Evolutionary conservation across 2,329 filamentous ascomycete species (phyloP).

Genomic region (Penicillium nordicum): DNA sequence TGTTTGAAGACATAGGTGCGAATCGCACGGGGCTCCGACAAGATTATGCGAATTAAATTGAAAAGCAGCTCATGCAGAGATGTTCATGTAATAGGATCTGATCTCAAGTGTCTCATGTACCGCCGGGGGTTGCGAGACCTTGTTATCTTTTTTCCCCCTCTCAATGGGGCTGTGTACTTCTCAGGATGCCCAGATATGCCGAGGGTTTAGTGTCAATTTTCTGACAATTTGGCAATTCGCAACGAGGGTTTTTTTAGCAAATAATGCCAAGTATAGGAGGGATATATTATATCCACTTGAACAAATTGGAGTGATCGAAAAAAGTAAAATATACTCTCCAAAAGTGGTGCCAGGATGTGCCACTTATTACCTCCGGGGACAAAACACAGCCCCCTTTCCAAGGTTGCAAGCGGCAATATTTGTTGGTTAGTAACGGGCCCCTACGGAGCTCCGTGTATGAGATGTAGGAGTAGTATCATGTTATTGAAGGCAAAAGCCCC

Average conservation of each 20-base stretch:
- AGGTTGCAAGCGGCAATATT: background rate
- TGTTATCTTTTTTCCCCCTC: conserved; percentile 7
- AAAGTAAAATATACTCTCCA: background rate
- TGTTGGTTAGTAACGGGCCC: background rate
- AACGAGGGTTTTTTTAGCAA: background rate
- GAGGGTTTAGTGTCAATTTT: background rate
- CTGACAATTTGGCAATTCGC: background rate
- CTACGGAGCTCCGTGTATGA: background rate
- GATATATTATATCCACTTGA: background rate
- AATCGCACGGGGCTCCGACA: background rate
- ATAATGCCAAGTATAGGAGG: conserved; percentile 4
- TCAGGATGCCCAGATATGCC: conserved; percentile 15
- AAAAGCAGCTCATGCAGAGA: background rate
- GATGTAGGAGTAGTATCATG: background rate
- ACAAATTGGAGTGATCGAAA: background rate
- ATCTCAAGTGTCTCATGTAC: background rate
- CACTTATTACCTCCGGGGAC: background rate
- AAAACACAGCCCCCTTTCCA: conserved; percentile 4
- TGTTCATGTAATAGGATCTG: background rate
- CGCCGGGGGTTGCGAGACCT: background rate
- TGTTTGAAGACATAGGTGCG: conserved; percentile 1
- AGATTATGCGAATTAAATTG: background rate
- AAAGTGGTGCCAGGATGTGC: background rate
- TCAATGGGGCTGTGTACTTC: conserved; percentile 17
- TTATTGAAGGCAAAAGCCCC: background rate